Conservation (phyloP, 805 yeast genomes). For the Groenewaldozyma salmanticensis region DNA sequence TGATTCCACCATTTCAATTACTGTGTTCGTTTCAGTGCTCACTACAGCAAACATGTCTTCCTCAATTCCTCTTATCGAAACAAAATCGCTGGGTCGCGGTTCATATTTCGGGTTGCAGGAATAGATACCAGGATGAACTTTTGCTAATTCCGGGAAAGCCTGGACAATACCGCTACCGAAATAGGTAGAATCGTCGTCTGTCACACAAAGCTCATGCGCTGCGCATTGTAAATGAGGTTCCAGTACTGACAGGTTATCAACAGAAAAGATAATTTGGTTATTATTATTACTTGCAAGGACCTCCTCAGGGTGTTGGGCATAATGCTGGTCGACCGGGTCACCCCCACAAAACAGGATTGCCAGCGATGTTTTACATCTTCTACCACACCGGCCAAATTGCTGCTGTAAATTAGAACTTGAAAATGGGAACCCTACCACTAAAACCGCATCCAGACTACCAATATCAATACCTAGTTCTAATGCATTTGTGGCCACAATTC, state of each 20-base stretch:
- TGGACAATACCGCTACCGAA: slow-evolving; percentile 34
- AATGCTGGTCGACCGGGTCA: slow-evolving; percentile 79
- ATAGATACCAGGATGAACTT: background rate
- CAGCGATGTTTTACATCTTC: slow-evolving; percentile 71
- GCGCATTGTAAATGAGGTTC: slow-evolving; percentile 93
- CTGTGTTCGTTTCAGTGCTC: slow-evolving; percentile 59
- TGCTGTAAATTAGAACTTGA: slow-evolving; percentile 84
- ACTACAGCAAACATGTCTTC: slow-evolving; percentile 81
- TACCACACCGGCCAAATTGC: slow-evolving; percentile 95
- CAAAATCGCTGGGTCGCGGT: slow-evolving; percentile 38
- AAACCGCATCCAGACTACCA: slow-evolving; percentile 83
- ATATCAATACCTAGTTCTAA: slow-evolving; percentile 93
- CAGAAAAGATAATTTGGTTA: slow-evolving; percentile 51
- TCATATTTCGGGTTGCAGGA: background rate
- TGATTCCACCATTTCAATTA: slow-evolving; percentile 84
- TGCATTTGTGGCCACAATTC: slow-evolving; percentile 91
- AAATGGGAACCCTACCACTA: slow-evolving; percentile 87
- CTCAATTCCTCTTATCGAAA: slow-evolving; percentile 75
- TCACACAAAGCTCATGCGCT: slow-evolving; percentile 67
- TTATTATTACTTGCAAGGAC: slow-evolving; percentile 37
- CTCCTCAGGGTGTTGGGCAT: slow-evolving; percentile 57
- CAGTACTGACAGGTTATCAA: slow-evolving; percentile 51
- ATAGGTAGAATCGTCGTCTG: slow-evolving; percentile 45
- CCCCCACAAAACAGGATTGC: slow-evolving; percentile 74
- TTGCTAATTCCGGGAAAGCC: background rate